Percentiles rank a stretch among this genome's conserved stretches.
Evolutionary conservation across 371 early-diverging fungal species (phyloP).

Genomic region (Apophysomyces elegans): DNA sequence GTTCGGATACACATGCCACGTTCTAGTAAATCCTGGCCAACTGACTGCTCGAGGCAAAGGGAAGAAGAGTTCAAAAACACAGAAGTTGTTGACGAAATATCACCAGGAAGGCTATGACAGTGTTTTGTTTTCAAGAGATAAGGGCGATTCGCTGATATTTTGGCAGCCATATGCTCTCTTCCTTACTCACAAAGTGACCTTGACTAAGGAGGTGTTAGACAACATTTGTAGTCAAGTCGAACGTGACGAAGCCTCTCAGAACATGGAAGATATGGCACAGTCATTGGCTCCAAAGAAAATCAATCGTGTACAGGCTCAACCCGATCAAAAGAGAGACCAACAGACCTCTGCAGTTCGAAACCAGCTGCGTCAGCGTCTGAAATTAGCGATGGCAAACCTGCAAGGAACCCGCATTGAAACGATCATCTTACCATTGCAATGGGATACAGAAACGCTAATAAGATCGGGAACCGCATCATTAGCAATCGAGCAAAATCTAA

Average conservation of each 20-base stretch:
- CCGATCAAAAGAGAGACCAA: not conserved
- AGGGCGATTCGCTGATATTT: not conserved
- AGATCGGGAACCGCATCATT: not conserved
- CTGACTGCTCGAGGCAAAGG: not conserved
- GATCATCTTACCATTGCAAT: not conserved
- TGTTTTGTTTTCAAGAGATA: not conserved
- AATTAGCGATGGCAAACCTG: not conserved
- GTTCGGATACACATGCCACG: constrained; percentile 1
- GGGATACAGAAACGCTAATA: constrained; percentile 3
- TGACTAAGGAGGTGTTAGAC: not conserved
- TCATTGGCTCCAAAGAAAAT: not conserved
- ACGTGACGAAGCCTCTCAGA: not conserved
- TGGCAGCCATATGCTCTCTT: not conserved
- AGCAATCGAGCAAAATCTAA: not conserved
- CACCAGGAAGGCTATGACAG: not conserved
- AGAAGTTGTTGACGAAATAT: not conserved
- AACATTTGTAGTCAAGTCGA: not conserved
- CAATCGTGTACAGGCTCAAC: not conserved
- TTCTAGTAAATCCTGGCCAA: not conserved
- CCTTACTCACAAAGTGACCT: not conserved
- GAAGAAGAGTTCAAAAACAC: not conserved
- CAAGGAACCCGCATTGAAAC: constrained; percentile 2
- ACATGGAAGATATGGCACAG: not conserved
- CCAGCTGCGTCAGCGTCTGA: not conserved
- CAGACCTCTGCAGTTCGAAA: not conserved